Base-by-base conservation (phyloP, 768 basidiomycete species). In the Phylloporus sp. region DNA sequence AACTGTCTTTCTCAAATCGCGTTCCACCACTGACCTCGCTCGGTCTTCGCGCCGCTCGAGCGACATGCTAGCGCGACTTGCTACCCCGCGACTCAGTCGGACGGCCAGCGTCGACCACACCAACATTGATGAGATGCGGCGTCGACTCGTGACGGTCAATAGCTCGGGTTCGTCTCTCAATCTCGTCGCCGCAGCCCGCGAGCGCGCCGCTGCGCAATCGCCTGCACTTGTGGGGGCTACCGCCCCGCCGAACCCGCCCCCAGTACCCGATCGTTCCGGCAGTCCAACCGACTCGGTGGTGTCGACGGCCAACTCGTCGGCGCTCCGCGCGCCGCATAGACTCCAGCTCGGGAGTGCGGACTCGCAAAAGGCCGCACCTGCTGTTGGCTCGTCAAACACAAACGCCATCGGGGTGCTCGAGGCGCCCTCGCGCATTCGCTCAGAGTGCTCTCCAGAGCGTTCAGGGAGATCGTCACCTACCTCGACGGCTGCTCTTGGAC, bases 201-300 rank as follows among this genome's bases (percentile, higher is more conserved):
- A 78, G 38, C 62, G 73, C 15, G 35, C 26, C 9, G 22, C 41
- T 15, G 27, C 42, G 22, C 59, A 48, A 42, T 41, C 57, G 0
- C 46, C 58, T 18, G 40, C 46, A 33, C 59, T 22, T 42, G 59
- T 22, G 4, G 45, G 44, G 3, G 39, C 31, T 22, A 6, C 38
- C 20, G 41, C 39, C 3, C 54, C 46, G 45, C 18, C 45, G 52
- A 57, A 46, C 33, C 68, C 52, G 13, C 60, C 54, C 27, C 17
- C 38, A 1, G 39, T 27, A 3, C 64, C 69, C 13, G 83, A 84
- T 24, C 75, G 86, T 27, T 84, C 88, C 2, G 64, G 71, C 38
- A 94, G 90, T 57, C 92, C 91, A 0, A 83, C 90, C 0, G 92
- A 91, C 23, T 93, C 90, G 0, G 76, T 87, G 1, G 65, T 85